Evolutionary conservation across 2,329 filamentous ascomycete genomes (phyloP), one percentile per base, ranked within the genome.

Genomic region (Ambrosiella cleistominuta): DNA sequence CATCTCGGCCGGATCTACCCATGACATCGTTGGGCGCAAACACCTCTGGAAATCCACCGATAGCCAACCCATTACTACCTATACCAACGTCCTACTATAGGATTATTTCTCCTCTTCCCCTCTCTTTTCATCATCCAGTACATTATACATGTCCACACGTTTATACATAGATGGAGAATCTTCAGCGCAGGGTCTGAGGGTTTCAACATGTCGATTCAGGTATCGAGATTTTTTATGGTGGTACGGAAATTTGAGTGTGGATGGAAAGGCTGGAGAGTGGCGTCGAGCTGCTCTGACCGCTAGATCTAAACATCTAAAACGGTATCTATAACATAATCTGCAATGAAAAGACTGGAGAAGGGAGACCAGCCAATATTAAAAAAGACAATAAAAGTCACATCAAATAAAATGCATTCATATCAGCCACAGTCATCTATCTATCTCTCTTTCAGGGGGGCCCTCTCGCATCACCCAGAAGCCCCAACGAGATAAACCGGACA

Each of bases 1-100:
- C 3, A 35, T 35, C 9, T 36, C 47, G 47, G 47, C 47, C 47
- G 13, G 47, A 51, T 51, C 35, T 12, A 27, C 19, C 47, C 8
- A 51, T 51, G 47, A 51, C 47, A 19, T 51, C 47, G 47, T 51
- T 51, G 11, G 47, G 47, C 47, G 17, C 47, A 51, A 51, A 51
- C 47, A 35, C 19, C 47, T 51, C 19, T 51, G 7, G 17, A 1
- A 51, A 6, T 19, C 47, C 27, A 51, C 47, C 17, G 47, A 51
- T 51, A 27, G 47, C 19, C 47, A 51, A 35, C 17, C 47, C 47
- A 51, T 27, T 51, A 51, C 47, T 27, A 51, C 47, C 3, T 51
- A 51, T 51, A 51, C 4, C 8, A 27, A 36, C 11, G 19, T 47
- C 44, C 44, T 47, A 17, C 19, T 47, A 47, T 47, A 36, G 47